Conservation (phyloP, 2,329 filamentous ascomycete genomes). For the Aureobasidium lini region DNA sequence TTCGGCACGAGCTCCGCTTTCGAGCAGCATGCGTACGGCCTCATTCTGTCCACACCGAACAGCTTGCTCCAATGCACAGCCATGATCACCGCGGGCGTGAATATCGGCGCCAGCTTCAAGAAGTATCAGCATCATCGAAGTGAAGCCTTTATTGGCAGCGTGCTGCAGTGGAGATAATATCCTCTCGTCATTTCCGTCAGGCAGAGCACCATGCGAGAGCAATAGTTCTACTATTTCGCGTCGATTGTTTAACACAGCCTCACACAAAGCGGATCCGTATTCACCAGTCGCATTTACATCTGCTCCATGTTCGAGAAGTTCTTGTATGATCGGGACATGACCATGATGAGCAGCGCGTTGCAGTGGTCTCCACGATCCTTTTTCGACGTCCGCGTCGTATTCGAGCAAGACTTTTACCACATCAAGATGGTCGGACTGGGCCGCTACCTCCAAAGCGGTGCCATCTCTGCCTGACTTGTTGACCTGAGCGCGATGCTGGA, state of each 20-base stretch:
- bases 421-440: too few species aligned
- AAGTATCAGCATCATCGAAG: not conserved
- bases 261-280: not conserved
- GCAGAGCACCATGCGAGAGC: not conserved
- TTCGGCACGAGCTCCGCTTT: not conserved
- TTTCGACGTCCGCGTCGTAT: too few species aligned
- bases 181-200: not conserved
- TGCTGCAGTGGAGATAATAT: not conserved
- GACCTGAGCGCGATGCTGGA: not conserved
- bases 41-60: not conserved
- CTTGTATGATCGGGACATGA: not conserved
- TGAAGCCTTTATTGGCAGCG: not conserved
- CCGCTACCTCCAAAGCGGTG: not conserved
- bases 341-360: too few species aligned
- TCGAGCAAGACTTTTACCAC: too few species aligned
- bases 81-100: not conserved
- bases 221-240: not conserved
- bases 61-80: not conserved
- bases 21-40: not conserved
- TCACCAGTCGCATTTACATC: not conserved
- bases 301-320: not conserved
- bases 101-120: not conserved
- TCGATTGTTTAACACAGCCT: not conserved
- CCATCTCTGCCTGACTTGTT: not conserved
- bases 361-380: too few species aligned